These are phyloP conservation scores for Solanum bukasovii DNA, from an alignment of 257 asterid species.

Conservation along the genomic window DNA sequence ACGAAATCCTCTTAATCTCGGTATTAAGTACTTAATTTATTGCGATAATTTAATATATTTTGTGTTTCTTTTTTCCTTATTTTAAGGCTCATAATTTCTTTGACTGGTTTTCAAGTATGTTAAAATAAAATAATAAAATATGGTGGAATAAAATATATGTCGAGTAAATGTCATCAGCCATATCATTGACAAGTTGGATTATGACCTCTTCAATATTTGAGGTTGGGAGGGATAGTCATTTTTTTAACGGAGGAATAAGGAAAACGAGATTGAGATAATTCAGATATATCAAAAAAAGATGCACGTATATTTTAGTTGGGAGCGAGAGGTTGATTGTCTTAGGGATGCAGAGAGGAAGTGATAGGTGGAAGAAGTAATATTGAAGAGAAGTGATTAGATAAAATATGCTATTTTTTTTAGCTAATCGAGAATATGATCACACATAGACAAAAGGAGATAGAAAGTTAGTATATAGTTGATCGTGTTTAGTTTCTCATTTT, in stretches of 20 bases:
- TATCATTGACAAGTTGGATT: not conserved
- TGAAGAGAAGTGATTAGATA: fast-evolving
- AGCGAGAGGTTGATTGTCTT: not conserved
- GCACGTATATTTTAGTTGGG: not conserved
- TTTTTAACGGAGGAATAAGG: fast-evolving
- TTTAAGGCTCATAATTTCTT: not conserved
- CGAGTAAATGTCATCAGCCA: not conserved
- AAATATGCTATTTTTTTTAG: fast-evolving
- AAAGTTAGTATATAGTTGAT: not conserved
- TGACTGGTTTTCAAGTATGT: not conserved
- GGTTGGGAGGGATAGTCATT: not conserved
- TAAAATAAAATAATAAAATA: not conserved
- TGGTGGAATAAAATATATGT: not conserved
- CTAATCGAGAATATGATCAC: not conserved
- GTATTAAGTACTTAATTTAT: not conserved
- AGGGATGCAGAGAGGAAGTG: not conserved
- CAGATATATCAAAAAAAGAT: not conserved
- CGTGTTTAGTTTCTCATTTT: not conserved
- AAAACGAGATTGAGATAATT: not conserved
- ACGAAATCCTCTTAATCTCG: not conserved
- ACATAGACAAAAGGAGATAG: fast-evolving
- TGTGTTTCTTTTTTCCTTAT: not conserved
- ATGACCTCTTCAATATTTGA: not conserved
- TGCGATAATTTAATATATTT: not conserved
- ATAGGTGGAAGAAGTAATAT: not conserved